Base-by-base conservation (phyloP, 2,329 filamentous ascomycete species). In the Ceratocystis huliohia region DNA sequence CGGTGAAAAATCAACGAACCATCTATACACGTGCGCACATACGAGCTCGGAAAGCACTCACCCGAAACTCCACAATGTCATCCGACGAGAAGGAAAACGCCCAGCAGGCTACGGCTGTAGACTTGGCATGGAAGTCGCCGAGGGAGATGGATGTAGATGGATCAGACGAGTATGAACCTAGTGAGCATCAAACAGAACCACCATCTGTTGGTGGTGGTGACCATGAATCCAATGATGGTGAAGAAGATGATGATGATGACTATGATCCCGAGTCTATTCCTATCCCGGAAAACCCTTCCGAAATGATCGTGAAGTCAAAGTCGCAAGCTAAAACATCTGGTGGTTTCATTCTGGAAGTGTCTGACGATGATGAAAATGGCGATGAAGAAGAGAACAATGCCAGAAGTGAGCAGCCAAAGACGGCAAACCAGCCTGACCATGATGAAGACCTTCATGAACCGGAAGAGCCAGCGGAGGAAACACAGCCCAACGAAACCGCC, bases 321-420 rank as follows among this genome's bases (percentile, higher is more conserved):
- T 70, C 75, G 68, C 87, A 87, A 74, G 84, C 81, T 44, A 84
- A 83, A 74, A 83, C 79, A 68, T 79, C 81, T 28, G 82, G 82
- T 53, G 83, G 83, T 57, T 85, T 85, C 74, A 75, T 85, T 72
- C 78, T 84, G 71, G 82, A 80, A 73, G 83, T 81, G 65, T 84
- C 82, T 37, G 83, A 85, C 70, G 81, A 83, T 44, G 82, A 84
- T 70, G 82, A 83, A 3, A 73, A 76, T 33, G 25, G 75, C 80
- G 71, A 65, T 25, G 63, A 65, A 5, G n/a, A 65, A 17, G 13
- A 65, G 8, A 48, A 50, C 41, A 20, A 57, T 45, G 22, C 22
- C 44, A 8, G 30, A 7, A 50, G n/a, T 37, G 61, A 63, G 25
- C 37, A 46, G 37, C 44, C n/a, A 28, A 48, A 22, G 48, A 59